Evolutionary conservation across 31 red algal species (phyloP).

Genomic region (Porphyra umbilicalis): DNA sequence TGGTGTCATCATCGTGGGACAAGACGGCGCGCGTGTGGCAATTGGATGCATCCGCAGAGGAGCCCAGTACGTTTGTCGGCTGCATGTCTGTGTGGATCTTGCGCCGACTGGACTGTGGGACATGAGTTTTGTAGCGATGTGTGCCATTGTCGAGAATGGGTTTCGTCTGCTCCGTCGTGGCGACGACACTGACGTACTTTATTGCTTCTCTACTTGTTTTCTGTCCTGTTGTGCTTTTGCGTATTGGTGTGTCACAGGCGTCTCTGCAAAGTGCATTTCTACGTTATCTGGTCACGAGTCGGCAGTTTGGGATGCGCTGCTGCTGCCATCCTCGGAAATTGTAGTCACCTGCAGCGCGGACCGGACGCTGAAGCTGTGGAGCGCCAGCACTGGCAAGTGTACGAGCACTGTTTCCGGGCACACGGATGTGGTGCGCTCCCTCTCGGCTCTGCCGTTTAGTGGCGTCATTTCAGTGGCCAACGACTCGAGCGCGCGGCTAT

Average conservation of each 20-base stretch:
- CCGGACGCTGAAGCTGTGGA: conserved; percentile 52
- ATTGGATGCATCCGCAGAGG: conserved; percentile 5
- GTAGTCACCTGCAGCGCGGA: conserved; percentile 62
- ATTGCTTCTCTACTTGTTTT: background rate
- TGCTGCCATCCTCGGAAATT: background rate
- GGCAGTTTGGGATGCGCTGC: conserved; percentile 56
- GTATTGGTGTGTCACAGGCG: too few relatives aligned
- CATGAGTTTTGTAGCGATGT: background rate
- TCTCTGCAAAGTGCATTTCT: conserved; percentile 8
- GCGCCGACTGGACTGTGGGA: background rate
- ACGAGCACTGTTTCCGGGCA: conserved; percentile 17
- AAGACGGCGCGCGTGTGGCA: conserved; percentile 72
- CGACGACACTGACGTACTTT: background rate
- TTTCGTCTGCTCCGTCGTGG: too few relatives aligned
- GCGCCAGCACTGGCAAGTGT: conserved; percentile 7
- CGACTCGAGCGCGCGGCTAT: conserved; percentile 48
- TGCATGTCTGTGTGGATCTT: background rate
- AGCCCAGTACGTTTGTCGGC: background rate
- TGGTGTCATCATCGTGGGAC: conserved; percentile 66
- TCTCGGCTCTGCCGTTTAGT: conserved; percentile 22
- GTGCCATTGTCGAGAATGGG: background rate
- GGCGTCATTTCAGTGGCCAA: conserved; percentile 56
- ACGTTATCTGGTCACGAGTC: conserved; percentile 47
- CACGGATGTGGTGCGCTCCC: conserved; percentile 66
- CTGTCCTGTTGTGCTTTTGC: background rate